Percentiles rank a stretch among this genome's conserved stretches.
phyloP scores from a whole-genome alignment of 495 filamentous ascomycete genomes.

The Talaromyces trachyspermus region DNA sequence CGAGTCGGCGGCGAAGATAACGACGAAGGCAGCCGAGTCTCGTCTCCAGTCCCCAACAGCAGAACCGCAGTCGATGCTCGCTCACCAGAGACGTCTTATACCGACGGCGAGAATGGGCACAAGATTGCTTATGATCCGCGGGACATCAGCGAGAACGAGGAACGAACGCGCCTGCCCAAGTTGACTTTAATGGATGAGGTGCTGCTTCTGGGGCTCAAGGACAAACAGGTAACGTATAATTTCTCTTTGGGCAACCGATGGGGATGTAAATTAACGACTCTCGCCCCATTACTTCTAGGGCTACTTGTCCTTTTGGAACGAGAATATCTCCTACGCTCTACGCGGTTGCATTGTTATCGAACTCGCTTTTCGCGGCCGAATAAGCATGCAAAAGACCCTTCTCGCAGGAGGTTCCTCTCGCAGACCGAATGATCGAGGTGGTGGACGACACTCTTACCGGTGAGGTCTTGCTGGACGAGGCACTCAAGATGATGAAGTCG shows the following conservation, averaged over 20 bases:
- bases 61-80: conserved; percentile 53
- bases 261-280: neutral
- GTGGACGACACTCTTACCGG: conserved; percentile 95
- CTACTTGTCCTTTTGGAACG: conserved; percentile 99
- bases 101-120: conserved; percentile 90
- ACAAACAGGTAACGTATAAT: conserved; percentile 74
- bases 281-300: conserved; percentile 60
- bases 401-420: conserved; percentile 80
- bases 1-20: conserved; percentile 48
- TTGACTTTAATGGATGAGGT: conserved; percentile 98
- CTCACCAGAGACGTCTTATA: conserved; percentile 83
- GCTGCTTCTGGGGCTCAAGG: conserved; percentile 86
- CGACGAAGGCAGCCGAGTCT: conserved; percentile 60
- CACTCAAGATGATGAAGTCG: conserved; percentile 99
- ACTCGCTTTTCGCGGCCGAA: conserved; percentile 87
- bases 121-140: conserved; percentile 97
- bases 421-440: conserved; percentile 91
- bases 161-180: conserved; percentile 96
- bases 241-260: neutral
- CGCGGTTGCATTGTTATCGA: conserved; percentile 98
- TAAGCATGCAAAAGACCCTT: conserved; percentile 99
- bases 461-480: conserved; percentile 95
- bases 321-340: conserved; percentile 97
- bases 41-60: conserved; percentile 58
- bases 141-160: conserved; percentile 94